Percentiles rank a stretch among this genome's conserved stretches.
Conservation (phyloP, 345 rosid species). For the Toxicodendron radicans region DNA sequence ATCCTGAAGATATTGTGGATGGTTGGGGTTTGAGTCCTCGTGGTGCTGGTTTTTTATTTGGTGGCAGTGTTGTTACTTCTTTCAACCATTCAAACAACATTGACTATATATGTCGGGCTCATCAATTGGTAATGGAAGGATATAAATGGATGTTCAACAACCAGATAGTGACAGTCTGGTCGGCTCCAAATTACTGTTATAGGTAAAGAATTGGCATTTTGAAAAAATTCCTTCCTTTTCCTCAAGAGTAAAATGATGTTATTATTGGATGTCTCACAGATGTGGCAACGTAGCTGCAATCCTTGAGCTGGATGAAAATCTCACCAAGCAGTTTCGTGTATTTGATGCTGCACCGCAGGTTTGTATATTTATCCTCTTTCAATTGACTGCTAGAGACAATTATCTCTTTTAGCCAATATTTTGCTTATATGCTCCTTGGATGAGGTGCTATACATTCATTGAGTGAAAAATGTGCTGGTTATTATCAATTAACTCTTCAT, state of each 20-base stretch:
- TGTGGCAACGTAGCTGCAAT: constrained; percentile 98
- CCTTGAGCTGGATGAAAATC: constrained; percentile 85
- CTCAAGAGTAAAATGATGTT: constrained; percentile 5
- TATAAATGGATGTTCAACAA: constrained; percentile 94
- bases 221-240: constrained; percentile 11
- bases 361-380: constrained; percentile 16
- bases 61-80: constrained; percentile 83
- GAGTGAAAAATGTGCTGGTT: constrained; percentile 1
- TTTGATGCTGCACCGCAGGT: constrained; percentile 97
- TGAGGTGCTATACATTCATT: background rate
- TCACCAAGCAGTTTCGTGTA: constrained; percentile 77
- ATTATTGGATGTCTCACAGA: constrained; percentile 42
- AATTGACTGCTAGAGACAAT: background rate
- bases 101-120: constrained; percentile 90
- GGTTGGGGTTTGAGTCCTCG: constrained; percentile 99
- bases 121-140: constrained; percentile 99
- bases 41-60: constrained; percentile 94
- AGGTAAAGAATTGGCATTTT: constrained; percentile 46
- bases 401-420: background rate
- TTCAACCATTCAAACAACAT: constrained; percentile 86
- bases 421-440: background rate
- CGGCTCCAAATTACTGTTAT: constrained; percentile 99
- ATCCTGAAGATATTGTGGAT: constrained; percentile 96
- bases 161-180: constrained; percentile 98
- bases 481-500: background rate